Base-by-base conservation (phyloP, 352 stramenopile genomes). In the Pythium guiyangense region DNA sequence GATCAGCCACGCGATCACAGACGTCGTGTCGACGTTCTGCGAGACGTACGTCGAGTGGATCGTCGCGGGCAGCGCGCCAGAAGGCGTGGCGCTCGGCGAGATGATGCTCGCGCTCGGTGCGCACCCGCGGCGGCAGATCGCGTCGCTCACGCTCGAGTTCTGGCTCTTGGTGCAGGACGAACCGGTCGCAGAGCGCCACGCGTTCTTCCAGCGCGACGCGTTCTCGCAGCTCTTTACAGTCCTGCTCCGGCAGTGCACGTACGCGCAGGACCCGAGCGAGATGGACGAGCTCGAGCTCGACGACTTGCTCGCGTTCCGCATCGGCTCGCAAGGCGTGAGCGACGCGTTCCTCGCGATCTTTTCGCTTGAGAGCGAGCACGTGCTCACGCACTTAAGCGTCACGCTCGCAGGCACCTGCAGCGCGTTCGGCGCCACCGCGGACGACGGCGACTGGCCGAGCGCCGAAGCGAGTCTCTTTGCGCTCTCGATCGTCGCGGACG, bases 21-120 rank as follows among this genome's bases (percentile, higher is more conserved):
- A 75, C 49, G 73, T 86, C 20, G 67, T 90, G 11, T 71, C 75
- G 18, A 84, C 75, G 0, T 90, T 90, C 52, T 86, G 72, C 43
- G 80, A 90, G 59, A 87, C 74, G 15, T 88, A 82, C 42, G 77
- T 69, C 25, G 77, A 87, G 54, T 90, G 80, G 80, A 78, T 90
- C 45, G 40, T 90, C 5, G 72, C 81, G 29, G 78, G 66, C 10
- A 53, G 68, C 12, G 60, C 66, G 18, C 65, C 64, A 2, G 74
- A 87, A 65, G 64, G 69, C 17, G 45, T 69, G 22, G 71, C 64
- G 15, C 49, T 88, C 2, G 77, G 69, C 8, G 69, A 84, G 12
- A 49, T 87, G 9, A 84, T 90, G 80, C 63, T 90, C 18, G 69
- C 67, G 48, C 64, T 90, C 22, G 67, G 74, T 25, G 59, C 70